Percentiles rank a stretch among this genome's conserved stretches.
These are phyloP conservation scores for Plasmodium gonderi DNA, from an alignment of 169 alveolate genomes.

Conservation along the genomic window DNA sequence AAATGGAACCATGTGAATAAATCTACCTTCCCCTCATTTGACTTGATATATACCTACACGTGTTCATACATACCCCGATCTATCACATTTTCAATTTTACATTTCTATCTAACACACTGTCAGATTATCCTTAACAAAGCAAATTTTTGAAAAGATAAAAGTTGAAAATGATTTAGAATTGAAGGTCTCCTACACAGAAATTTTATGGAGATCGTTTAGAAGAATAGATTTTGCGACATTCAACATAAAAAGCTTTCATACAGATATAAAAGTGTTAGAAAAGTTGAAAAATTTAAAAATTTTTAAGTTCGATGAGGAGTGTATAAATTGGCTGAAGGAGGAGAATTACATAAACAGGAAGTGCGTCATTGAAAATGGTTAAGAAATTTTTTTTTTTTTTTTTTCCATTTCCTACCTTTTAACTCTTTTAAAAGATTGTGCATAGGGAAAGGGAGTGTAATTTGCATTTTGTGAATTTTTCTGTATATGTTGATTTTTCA, in stretches of 20 bases:
- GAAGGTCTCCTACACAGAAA: conserved; percentile 66
- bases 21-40: too few relatives aligned
- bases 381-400: background rate
- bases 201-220: conserved; percentile 72
- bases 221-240: conserved; percentile 37
- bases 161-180: conserved; percentile 63
- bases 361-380: conserved; percentile 64
- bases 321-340: conserved; percentile 72
- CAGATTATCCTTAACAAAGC: conserved; percentile 36
- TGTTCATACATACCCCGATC: too few relatives aligned
- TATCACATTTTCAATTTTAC: background rate
- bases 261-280: conserved; percentile 13
- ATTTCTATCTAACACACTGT: background rate
- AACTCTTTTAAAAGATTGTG: too few relatives aligned
- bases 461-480: background rate
- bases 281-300: conserved; percentile 54
- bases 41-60: too few relatives aligned
- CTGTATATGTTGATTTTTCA: too few relatives aligned
- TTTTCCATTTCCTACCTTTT: background rate
- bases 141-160: conserved; percentile 62
- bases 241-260: conserved; percentile 25
- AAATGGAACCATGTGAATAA: too few relatives aligned
- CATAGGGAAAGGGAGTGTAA: too few relatives aligned
- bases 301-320: conserved; percentile 69
- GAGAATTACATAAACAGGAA: conserved; percentile 39